Base-by-base conservation (phyloP, 1,284 basidiomycete genomes). In the Tremellales sp. region DNA sequence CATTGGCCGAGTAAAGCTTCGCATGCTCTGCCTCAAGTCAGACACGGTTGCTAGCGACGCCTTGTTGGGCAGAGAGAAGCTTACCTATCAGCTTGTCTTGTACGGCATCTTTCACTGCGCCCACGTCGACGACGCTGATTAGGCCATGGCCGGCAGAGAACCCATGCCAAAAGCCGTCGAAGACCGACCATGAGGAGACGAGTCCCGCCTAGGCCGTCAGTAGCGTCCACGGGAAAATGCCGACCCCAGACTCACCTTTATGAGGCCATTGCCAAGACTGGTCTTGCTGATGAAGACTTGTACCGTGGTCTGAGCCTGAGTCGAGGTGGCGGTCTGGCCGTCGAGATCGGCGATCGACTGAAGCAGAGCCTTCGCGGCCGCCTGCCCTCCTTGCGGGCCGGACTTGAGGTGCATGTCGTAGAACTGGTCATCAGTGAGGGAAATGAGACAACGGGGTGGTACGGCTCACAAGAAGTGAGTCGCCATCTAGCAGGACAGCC, bases 81-180 rank as follows among this genome's bases (percentile, higher is more conserved):
- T 26, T 40, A 86, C 87, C 86, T 77, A 80, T 81, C 53, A 91
- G 84, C 72, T 90, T 91, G 23, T 77, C 75, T 61, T 84, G 82
- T 6, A 80, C 76, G 6, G 78, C 79, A 49, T 85, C 84, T 61
- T 81, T 83, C 48, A 80, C 80, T 47, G 78, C 76, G 19, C 85
- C 85, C 35, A 84, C 84, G 62, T 90, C 88, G 52, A 87, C 79
- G 50, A 85, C 75, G 23, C 56, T 64, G 46, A 71, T 62, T 1
- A 70, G 58, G n/a, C 64, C 65, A 43, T 70, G 64, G 4, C 60
- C 61, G 12, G 62, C 53, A 2, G 60, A 57, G 29, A 73, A 66
- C 1, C 68, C 71, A 23, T 66, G 62, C 60, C 64, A 70, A 53
- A 73, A 73, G 4, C 53, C 48, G 31, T 71, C 65, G 29, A 64